Conservation (phyloP, 306 rosid species). For the Cyamopsis tetragonoloba region DNA sequence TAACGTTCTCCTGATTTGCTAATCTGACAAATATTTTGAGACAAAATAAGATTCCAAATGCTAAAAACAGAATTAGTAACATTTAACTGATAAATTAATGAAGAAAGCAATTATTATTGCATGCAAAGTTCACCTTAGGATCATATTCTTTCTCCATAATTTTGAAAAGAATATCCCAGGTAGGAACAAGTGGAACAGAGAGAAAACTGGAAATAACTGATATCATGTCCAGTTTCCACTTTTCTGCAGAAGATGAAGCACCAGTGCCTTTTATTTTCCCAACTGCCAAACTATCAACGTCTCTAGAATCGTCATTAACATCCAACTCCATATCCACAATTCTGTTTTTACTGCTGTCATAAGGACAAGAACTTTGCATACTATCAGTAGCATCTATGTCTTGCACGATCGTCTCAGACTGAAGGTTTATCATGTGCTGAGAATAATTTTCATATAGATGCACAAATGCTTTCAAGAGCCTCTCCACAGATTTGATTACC, state of each 20-base stretch:
- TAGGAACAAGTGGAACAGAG: constrained; percentile 47
- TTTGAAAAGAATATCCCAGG: constrained; percentile 69
- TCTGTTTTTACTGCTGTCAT: constrained; percentile 51
- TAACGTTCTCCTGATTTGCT: no score
- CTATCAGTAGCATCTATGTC: constrained; percentile 41
- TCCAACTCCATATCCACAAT: constrained; percentile 83
- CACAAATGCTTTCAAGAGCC: constrained; percentile 60
- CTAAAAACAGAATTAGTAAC: no score
- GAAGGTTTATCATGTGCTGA: constrained; percentile 36
- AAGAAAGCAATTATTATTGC: constrained; percentile 13
- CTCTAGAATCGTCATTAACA: constrained; percentile 62
- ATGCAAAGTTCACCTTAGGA: constrained; percentile 47
- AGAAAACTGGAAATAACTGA: constrained; percentile 62
- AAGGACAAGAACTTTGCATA: constrained; percentile 29
- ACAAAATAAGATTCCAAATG: no score
- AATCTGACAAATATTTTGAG: no score
- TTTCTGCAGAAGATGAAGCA: constrained; percentile 42
- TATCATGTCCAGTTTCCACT: constrained; percentile 72
- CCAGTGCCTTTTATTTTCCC: constrained; percentile 36
- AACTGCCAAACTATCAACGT: constrained; percentile 43
- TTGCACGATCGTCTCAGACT: constrained; percentile 38
- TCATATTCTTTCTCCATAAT: constrained; percentile 65
- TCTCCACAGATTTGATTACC: constrained; percentile 50
- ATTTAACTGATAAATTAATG: background rate
- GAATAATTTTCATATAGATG: constrained; percentile 59